Evolutionary conservation across 768 basidiomycete species (phyloP), one percentile per base, ranked within the genome.

Genomic region (Candolleomyces eurysporus): DNA sequence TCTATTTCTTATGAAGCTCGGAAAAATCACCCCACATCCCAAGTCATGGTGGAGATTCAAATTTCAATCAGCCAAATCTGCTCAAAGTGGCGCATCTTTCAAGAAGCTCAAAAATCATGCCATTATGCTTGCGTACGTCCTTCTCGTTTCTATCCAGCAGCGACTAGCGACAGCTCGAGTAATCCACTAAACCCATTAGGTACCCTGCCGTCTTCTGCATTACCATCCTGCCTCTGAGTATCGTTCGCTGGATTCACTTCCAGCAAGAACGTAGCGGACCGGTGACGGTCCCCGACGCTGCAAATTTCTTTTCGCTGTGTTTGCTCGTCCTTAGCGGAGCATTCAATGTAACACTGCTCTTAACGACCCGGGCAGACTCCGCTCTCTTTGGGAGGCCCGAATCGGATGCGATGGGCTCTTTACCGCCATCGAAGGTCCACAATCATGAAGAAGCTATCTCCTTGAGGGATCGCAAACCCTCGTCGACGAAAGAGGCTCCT

Each of bases 191-290:
- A 7, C 31, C 26, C 19, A 9, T 4, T 48, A 77, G 75, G n/a
- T 81, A 81, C 63, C 80, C 79, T 3, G 39, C 72, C 21, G 68
- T 73, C 4, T 79, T 79, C 63, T 73, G 70, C 48, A 31, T 79
- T 16, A 59, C 75, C 39, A 65, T 79, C 55, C 69, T 81, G 5
- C 79, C 80, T 0, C 62, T 79, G 21, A 76, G 76, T 58, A 62
- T 79, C 51, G 69, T 74, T 17, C 77, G 79, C 45, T 81, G 79
- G 78, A 70, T 72, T 31, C 63, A 61, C 11, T 78, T 78, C 61
- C 53, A 58, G 14, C 63, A 68, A 43, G 62, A 69, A 53, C 52
- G 42, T 46, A 52, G 60, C 26, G 63, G 61, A 7, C 30, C 55
- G 7, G 3, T 46, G 0, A 32, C 53, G 16, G 63, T 74, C 32